phyloP scores from a whole-genome alignment of 2,329 filamentous ascomycete genomes.

The Calonectria crousiana region DNA sequence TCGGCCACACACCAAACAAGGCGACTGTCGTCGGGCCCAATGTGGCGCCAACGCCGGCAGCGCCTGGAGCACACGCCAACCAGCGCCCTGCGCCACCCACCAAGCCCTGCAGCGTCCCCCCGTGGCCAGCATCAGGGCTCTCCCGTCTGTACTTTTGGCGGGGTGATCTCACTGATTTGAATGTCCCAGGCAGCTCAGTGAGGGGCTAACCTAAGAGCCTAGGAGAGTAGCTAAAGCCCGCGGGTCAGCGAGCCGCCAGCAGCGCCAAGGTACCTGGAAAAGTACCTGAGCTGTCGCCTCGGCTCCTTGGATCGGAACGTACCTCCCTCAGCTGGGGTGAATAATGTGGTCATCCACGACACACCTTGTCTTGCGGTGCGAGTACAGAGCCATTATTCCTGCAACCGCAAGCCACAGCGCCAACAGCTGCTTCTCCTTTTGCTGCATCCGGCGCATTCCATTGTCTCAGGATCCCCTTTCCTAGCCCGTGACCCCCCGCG shows the following conservation, averaged over 20 bases:
- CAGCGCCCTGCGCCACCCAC: slow-evolving; percentile 3
- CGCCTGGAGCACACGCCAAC: slow-evolving; percentile 8
- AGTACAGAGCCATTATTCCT: slow-evolving; percentile 22
- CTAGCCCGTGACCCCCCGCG: not conserved
- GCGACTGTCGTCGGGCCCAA: slow-evolving; percentile 33
- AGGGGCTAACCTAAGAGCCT: not conserved
- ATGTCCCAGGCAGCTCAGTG: not conserved
- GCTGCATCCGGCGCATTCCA: not conserved
- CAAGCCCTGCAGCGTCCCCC: not conserved
- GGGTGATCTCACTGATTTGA: slow-evolving; percentile 21
- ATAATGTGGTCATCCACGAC: slow-evolving; percentile 23
- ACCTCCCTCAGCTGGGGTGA: not conserved
- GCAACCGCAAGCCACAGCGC: slow-evolving; percentile 20
- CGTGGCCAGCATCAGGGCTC: not conserved
- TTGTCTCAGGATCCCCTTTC: not conserved
- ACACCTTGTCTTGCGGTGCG: slow-evolving; percentile 16
- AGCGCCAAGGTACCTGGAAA: not conserved
- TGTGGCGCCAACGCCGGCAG: slow-evolving; percentile 30
- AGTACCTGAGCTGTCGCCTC: slow-evolving; percentile 15
- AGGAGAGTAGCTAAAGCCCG: not conserved
- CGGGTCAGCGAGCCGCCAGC: not conserved
- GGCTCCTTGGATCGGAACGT: slow-evolving; percentile 14
- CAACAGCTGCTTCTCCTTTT: slow-evolving; percentile 11
- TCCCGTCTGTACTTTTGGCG: slow-evolving; percentile 8
- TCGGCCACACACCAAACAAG: slow-evolving; percentile 30